Conservation (phyloP, 257 asterid genomes). For the Jacaranda copaia region DNA sequence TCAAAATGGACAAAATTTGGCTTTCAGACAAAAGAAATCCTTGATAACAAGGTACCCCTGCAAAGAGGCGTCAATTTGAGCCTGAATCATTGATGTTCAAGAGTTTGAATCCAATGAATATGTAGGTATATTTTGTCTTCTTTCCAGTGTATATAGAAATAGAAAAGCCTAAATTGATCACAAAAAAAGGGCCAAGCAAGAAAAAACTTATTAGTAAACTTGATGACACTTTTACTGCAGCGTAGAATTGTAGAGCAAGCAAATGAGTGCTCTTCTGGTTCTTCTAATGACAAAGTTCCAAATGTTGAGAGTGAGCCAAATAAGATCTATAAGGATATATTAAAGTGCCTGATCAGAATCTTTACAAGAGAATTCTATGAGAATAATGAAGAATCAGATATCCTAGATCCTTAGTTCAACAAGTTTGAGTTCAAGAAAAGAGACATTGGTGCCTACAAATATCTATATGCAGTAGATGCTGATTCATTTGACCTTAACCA, state of each 20-base stretch:
- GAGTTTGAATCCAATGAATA: slow-evolving; percentile 43
- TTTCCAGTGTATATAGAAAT: too few species aligned
- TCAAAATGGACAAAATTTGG: not conserved
- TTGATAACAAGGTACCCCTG: slow-evolving; percentile 18
- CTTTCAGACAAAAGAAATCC: slow-evolving; percentile 33
- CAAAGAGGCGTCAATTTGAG: slow-evolving; percentile 42
- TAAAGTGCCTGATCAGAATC: slow-evolving; percentile 71
- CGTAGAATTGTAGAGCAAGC: slow-evolving; percentile 66
- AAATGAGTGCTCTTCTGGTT: slow-evolving; percentile 63
- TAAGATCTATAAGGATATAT: slow-evolving; percentile 63
- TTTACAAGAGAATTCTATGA: slow-evolving; percentile 41
- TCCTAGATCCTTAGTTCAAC: slow-evolving; percentile 62
- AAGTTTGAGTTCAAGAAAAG: slow-evolving; percentile 43
- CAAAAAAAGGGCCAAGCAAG: too few species aligned
- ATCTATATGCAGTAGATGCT: slow-evolving; percentile 56
- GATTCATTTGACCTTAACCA: slow-evolving; percentile 57
- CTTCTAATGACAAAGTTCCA: slow-evolving; percentile 50
- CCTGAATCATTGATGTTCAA: slow-evolving; percentile 40
- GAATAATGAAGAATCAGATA: slow-evolving; percentile 42
- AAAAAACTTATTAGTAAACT: not conserved
- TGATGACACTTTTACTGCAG: slow-evolving; percentile 49
- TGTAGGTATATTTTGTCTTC: too few species aligned
- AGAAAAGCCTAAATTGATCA: too few species aligned
- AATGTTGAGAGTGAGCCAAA: slow-evolving; percentile 63
- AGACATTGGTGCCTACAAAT: slow-evolving; percentile 58